These are phyloP conservation scores for Talaromyces amestolkiae DNA, from an alignment of 2,329 filamentous ascomycete genomes.

Conservation along the genomic window DNA sequence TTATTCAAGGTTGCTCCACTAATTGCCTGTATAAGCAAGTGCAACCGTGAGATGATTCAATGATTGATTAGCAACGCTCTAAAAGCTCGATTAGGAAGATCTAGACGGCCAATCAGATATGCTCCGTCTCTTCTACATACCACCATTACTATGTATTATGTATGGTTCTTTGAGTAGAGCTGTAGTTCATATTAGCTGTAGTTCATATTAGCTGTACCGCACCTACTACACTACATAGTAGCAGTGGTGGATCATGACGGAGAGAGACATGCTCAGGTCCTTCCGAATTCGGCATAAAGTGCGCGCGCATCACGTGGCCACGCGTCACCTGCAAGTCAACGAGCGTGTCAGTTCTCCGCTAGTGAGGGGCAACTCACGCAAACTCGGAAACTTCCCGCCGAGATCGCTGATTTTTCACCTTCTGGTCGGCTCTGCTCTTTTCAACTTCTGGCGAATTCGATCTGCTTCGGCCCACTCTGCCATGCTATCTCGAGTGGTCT, in stretches of 20 bases:
- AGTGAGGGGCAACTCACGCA: neutral
- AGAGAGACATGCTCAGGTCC: neutral
- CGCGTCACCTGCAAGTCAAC: constrained; percentile 1
- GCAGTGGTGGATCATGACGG: neutral
- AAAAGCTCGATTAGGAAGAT: constrained; percentile 12
- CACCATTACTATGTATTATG: too few relatives aligned
- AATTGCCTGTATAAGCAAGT: neutral
- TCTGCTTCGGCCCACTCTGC: neutral
- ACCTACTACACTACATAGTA: neutral
- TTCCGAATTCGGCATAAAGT: neutral
- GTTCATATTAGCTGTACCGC: neutral
- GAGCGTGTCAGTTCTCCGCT: neutral
- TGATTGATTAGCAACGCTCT: neutral
- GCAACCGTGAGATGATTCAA: neutral
- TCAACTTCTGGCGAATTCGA: neutral
- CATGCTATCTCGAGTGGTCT: neutral
- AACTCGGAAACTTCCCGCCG: neutral
- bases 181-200: neutral
- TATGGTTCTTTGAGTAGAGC: neutral
- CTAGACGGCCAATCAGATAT: constrained; percentile 13
- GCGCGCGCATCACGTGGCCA: constrained; percentile 1
- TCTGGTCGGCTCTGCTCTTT: too few relatives aligned
- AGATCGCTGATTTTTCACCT: neutral
- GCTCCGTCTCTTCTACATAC: too few relatives aligned
- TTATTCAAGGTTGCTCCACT: neutral